A percentile compares a stretch with the other conserved stretches of the same genome.
Conservation (phyloP, 179 eudicot genomes). For the Heliamphora pulchella region DNA sequence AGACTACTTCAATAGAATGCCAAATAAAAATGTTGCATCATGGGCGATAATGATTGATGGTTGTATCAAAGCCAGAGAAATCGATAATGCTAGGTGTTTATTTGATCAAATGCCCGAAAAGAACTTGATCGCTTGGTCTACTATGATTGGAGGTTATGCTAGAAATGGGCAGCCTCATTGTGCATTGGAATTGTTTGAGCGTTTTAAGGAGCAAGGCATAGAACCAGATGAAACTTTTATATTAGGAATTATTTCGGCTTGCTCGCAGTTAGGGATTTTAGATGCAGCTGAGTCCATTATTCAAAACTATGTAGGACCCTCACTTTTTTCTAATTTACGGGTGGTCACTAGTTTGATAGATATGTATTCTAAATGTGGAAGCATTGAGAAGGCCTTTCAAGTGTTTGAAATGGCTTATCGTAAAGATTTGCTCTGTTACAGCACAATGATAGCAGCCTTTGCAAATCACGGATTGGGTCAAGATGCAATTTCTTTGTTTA, state of each 20-base stretch:
- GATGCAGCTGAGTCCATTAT: conserved; percentile 51
- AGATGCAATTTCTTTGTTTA: conserved; percentile 25
- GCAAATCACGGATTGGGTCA: conserved; percentile 32
- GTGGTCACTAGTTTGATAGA: conserved; percentile 60
- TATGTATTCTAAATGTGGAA: conserved; percentile 63
- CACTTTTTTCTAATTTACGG: conserved; percentile 32
- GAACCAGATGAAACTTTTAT: conserved; percentile 39
- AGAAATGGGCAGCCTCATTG: conserved; percentile 31
- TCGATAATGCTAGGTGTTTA: conserved; percentile 20
- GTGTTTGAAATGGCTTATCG: conserved; percentile 40
- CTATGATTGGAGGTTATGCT: conserved; percentile 34
- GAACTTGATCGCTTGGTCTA: conserved; percentile 30
- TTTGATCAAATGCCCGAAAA: conserved; percentile 32
- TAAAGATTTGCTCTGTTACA: conserved; percentile 29
- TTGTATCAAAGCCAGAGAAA: conserved; percentile 20
- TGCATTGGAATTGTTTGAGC: conserved; percentile 49
- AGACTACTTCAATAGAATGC: conserved; percentile 26
- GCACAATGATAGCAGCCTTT: conserved; percentile 32
- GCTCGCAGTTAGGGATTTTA: conserved; percentile 43
- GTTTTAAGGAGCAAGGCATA: conserved; percentile 32
- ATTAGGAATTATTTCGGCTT: conserved; percentile 37
- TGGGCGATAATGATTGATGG: conserved; percentile 31
- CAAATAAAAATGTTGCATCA: conserved; percentile 22
- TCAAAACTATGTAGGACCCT: conserved; percentile 33
- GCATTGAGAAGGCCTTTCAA: conserved; percentile 35